Evolutionary conservation across 1,284 basidiomycete species (phyloP).

Genomic region (Microbotryum violaceum): DNA sequence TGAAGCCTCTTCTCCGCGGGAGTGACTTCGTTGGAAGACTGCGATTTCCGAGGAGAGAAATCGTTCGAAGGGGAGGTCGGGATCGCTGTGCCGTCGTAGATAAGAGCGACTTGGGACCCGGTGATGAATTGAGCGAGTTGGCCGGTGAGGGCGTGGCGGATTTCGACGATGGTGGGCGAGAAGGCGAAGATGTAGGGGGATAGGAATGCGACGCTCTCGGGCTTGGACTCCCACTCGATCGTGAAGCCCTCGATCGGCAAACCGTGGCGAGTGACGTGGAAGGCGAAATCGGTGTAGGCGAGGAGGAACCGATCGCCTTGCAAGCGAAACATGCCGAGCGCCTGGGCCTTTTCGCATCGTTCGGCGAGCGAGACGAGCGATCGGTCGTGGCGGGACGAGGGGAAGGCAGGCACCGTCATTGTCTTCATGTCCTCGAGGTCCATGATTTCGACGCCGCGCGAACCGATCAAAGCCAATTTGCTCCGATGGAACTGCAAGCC

Average conservation of each 20-base stretch:
- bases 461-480: conserved; percentile 81
- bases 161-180: conserved; percentile 23
- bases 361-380: conserved; percentile 63
- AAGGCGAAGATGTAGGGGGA: conserved; percentile 60
- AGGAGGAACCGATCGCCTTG: conserved; percentile 71
- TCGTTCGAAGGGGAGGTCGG: neutral
- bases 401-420: conserved; percentile 55
- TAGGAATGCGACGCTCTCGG: conserved; percentile 78
- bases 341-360: conserved; percentile 66
- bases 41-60: neutral
- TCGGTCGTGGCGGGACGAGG: conserved; percentile 61
- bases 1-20: neutral
- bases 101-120: conserved; percentile 20
- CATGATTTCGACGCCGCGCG: conserved; percentile 68
- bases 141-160: conserved; percentile 28
- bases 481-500: conserved; percentile 84
- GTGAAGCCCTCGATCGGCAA: conserved; percentile 15
- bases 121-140: conserved; percentile 23
- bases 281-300: conserved; percentile 87
- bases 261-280: conserved; percentile 82
- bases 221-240: conserved; percentile 93
- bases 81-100: conserved; percentile 21
- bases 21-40: conserved; percentile 1
- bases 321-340: conserved; percentile 81
- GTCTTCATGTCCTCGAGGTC: conserved; percentile 54